Conservation (phyloP, 140 eudicot species). For the Stevia rebaudiana region DNA sequence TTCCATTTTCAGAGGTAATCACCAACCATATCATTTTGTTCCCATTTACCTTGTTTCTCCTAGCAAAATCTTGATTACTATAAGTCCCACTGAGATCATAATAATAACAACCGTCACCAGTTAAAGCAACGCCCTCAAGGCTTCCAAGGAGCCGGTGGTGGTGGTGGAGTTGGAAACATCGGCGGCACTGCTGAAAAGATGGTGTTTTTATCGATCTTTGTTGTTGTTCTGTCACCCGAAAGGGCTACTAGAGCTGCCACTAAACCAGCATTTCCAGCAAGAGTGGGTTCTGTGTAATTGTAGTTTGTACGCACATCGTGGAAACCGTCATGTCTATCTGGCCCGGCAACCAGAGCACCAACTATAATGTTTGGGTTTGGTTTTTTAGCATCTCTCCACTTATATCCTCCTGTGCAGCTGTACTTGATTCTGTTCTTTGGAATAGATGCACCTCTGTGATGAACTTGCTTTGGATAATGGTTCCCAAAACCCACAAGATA, state of each 20-base stretch:
- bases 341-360: constrained; percentile 99
- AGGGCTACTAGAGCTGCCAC: constrained; percentile 96
- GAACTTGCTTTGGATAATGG: constrained; percentile 77
- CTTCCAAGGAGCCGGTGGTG: constrained; percentile 97
- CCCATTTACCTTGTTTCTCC: constrained; percentile 18
- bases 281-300: constrained; percentile 92
- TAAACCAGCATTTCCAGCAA: constrained; percentile 95
- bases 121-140: constrained; percentile 36
- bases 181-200: constrained; percentile 95
- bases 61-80: constrained; percentile 31
- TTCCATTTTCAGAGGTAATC: constrained; percentile 22
- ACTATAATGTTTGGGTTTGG: constrained; percentile 69
- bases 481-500: constrained; percentile 77
- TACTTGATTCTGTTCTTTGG: constrained; percentile 78
- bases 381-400: constrained; percentile 62
- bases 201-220: constrained; percentile 76
- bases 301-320: constrained; percentile 79
- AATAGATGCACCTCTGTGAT: constrained; percentile 91
- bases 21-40: constrained; percentile 7
- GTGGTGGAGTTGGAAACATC: constrained; percentile 94
- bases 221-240: constrained; percentile 49
- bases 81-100: constrained; percentile 21
- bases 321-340: constrained; percentile 79
- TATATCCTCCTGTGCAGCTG: constrained; percentile 86
- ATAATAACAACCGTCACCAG: background rate